Evolutionary conservation across 2,329 filamentous ascomycete genomes (phyloP).

Genomic region (Tolypocladium guangdongense): DNA sequence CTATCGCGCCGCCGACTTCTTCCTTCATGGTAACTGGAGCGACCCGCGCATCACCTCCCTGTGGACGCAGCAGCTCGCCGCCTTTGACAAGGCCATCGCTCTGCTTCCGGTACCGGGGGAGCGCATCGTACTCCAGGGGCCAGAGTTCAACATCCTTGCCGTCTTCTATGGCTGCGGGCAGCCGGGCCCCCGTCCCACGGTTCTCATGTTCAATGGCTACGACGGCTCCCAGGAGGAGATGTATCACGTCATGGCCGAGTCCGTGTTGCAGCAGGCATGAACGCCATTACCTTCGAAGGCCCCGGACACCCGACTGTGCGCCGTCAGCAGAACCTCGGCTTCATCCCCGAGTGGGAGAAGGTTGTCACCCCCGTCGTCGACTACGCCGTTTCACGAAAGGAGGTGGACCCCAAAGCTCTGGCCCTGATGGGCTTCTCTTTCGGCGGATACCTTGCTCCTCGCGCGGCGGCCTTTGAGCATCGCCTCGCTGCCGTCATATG

Average conservation of each 20-base stretch:
- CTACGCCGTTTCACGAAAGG: slow-evolving; percentile 14
- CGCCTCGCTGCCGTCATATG: slow-evolving; percentile 26
- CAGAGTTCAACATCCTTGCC: slow-evolving; percentile 22
- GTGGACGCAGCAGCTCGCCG: slow-evolving; percentile 23
- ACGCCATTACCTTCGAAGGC: slow-evolving; percentile 32
- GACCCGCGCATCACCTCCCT: slow-evolving; percentile 27
- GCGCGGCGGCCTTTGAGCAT: slow-evolving; percentile 31
- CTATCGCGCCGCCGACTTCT: slow-evolving; percentile 30
- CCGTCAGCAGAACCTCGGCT: slow-evolving; percentile 28
- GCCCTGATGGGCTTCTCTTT: slow-evolving; percentile 28
- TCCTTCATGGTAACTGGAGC: slow-evolving; percentile 26
- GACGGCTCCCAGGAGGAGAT: slow-evolving; percentile 33
- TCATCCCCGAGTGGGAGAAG: slow-evolving; percentile 32
- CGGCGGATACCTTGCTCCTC: slow-evolving; percentile 26
- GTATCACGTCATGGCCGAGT: slow-evolving; percentile 23
- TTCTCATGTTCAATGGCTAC: slow-evolving; percentile 31
- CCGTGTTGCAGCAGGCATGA: slow-evolving; percentile 28
- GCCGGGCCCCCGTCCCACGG: slow-evolving; percentile 18
- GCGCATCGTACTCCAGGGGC: slow-evolving; percentile 19
- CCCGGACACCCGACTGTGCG: slow-evolving; percentile 30
- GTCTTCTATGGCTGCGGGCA: slow-evolving; percentile 20
- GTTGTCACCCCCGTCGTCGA: slow-evolving; percentile 29
- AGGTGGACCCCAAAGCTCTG: slow-evolving; percentile 19
- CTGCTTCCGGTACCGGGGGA: slow-evolving; percentile 23
- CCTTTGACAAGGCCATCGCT: slow-evolving; percentile 26